Base-by-base conservation (phyloP, 176 grass and related monocot genomes). In the Avena sativa region DNA sequence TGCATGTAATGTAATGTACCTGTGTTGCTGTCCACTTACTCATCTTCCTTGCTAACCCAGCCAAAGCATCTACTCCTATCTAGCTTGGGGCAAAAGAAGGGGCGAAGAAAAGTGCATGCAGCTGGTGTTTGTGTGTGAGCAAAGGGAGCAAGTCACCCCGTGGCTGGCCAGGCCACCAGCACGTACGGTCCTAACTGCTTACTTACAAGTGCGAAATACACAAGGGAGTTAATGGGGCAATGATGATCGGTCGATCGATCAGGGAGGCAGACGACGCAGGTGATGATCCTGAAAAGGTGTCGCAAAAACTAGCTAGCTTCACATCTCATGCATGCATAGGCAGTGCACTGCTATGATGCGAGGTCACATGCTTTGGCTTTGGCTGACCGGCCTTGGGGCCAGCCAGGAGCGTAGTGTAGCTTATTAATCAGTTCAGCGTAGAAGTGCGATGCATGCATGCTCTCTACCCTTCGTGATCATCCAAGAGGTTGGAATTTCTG, bases 21-120 rank as follows among this genome's bases (percentile, higher is more conserved):
- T n/a, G n/a, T 67, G 70, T 87, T 92, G 78, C 66, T 85, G 91
- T 83, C 88, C 64, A 85, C 65, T 88, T 88, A 90, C 85, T 71
- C 77, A 79, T 79, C 88, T 79, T 82, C 77, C 85, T 90, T 90
- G 85, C 85, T 78, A 82, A 82, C 56, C 62, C 88, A 90, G 88
- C 88, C 78, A 85, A 78, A 71, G 84, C 80, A 62, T 15, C 43
- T 32, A 15, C 62, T 34, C 5, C 13, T 40, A 23, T 13, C 14
- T 32, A 74, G 43, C 67, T 28, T 30, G 73, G 43, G 61, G 43
- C 3, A 47, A 65, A 69, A 51, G 51, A 44, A 61, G 60, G 32
- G 32, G 79, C 83, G 12, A 10, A 2, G 77, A 12, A 8, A 61
- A 64, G 46, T 26, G 80, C 51, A 57, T 12, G 47, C 46, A 7